Percentiles rank a stretch among this genome's conserved stretches.
Conservation (phyloP, 352 stramenopile genomes). For the Globisporangium orthogonon region DNA sequence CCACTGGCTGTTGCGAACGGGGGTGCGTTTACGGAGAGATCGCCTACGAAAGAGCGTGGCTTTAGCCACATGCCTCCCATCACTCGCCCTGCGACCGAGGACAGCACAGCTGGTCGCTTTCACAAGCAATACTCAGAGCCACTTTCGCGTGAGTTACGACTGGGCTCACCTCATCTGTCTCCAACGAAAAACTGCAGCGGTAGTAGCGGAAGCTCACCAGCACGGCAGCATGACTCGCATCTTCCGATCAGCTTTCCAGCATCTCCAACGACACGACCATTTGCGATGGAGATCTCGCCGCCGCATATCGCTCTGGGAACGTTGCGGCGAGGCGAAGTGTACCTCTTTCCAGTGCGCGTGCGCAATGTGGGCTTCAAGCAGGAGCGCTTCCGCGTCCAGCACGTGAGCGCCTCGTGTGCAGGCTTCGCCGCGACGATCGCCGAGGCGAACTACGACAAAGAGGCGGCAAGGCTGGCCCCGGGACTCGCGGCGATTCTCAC, state of each 20-base stretch:
- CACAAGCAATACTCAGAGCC: not conserved
- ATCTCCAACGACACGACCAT: slow-evolving; percentile 26
- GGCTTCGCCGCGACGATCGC: slow-evolving; percentile 34
- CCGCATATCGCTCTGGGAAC: slow-evolving; percentile 29
- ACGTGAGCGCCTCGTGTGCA: slow-evolving; percentile 31
- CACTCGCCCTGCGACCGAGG: slow-evolving; percentile 5
- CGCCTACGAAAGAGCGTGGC: slow-evolving; percentile 5
- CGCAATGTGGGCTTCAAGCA: slow-evolving; percentile 62
- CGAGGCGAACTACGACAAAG: slow-evolving; percentile 51
- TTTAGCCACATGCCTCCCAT: not conserved
- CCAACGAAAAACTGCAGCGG: not conserved
- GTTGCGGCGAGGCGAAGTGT: slow-evolving; percentile 41
- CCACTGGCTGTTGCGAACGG: not conserved
- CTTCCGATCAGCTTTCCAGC: not conserved
- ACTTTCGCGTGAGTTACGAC: too few relatives aligned
- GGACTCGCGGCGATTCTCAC: slow-evolving; percentile 58
- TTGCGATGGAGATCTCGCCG: slow-evolving; percentile 58
- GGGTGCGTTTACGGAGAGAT: slow-evolving; percentile 7
- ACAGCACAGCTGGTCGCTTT: not conserved
- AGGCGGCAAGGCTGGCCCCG: slow-evolving; percentile 42
- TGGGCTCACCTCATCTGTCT: not conserved
- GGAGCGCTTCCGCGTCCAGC: slow-evolving; percentile 60
- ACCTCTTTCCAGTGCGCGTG: slow-evolving; percentile 56
- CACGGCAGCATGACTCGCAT: not conserved
- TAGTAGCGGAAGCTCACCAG: not conserved